Percentiles rank a stretch among this genome's conserved stretches.
Conservation (phyloP, 2,329 filamentous ascomycete species). For the Phoma sp. region DNA sequence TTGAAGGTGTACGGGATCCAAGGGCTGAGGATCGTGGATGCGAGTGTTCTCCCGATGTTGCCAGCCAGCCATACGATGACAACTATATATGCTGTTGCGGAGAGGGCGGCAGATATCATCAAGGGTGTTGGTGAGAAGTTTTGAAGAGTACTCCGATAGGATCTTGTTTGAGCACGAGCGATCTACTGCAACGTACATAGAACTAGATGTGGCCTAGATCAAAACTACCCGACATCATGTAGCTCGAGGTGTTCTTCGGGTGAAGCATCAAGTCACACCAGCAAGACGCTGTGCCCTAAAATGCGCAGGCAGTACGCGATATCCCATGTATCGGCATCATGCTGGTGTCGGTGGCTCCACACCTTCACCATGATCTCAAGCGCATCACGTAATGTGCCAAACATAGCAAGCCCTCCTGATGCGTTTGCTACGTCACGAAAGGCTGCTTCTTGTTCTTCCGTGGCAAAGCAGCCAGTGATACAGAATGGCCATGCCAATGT, state of each 20-base stretch:
- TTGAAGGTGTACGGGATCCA: conserved; percentile 39
- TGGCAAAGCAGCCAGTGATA: conserved; percentile 37
- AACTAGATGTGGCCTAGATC: no score
- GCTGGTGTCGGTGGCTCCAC: conserved; percentile 28
- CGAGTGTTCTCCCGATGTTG: conserved; percentile 28
- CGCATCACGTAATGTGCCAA: conserved; percentile 38
- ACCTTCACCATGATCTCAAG: conserved; percentile 49
- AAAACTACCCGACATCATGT: no score
- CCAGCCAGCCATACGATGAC: conserved; percentile 30
- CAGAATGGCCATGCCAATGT: conserved; percentile 45
- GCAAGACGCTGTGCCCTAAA: not conserved
- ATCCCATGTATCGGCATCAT: conserved; percentile 1
- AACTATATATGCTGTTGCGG: conserved; percentile 29
- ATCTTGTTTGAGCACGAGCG: no score
- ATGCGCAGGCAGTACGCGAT: conserved; percentile 1
- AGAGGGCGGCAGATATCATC: conserved; percentile 26
- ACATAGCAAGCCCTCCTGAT: conserved; percentile 26
- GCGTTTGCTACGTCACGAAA: conserved; percentile 32
- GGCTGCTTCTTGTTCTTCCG: conserved; percentile 15
- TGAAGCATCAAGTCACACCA: not conserved
- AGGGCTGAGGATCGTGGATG: conserved; percentile 28
- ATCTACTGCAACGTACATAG: no score
- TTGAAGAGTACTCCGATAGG: not conserved
- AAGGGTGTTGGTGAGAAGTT: not conserved
- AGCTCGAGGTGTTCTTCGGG: no score